Conservation (phyloP, 78 protist genomes). For the Dictyostelium intermedium region DNA sequence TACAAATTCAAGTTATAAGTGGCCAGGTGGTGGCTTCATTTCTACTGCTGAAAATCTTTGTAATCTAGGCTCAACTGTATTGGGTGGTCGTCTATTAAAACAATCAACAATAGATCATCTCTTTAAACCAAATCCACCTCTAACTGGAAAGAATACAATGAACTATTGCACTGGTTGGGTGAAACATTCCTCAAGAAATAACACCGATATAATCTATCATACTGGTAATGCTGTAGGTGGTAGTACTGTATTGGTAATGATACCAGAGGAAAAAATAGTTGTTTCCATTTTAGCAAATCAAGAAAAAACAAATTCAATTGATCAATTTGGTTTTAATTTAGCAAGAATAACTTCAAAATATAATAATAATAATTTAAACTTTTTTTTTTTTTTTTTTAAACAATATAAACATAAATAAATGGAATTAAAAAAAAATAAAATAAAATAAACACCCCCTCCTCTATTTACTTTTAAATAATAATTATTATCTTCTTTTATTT, state of each 20-base stretch:
- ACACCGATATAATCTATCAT: conserved; percentile 16
- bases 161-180: conserved; percentile 55
- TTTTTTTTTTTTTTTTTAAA: too few species aligned
- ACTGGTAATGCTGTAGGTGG: conserved; percentile 77
- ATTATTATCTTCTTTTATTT: background rate
- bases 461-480: too few species aligned
- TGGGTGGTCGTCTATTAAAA: conserved; percentile 7
- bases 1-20: conserved; percentile 39
- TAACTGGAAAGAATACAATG: background rate
- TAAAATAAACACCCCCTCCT: too few species aligned
- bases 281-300: conserved; percentile 41
- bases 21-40: conserved; percentile 66
- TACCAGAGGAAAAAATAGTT: conserved; percentile 32
- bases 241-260: background rate
- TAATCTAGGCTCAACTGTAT: conserved; percentile 13
- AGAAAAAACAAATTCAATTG: background rate
- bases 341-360: conserved; percentile 14
- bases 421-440: too few species aligned
- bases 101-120: background rate
- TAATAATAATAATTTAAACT: background rate
- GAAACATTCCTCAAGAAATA: background rate
- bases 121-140: conserved; percentile 15
- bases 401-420: too few species aligned
- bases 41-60: conserved; percentile 41
- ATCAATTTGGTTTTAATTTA: conserved; percentile 6